These are phyloP conservation scores for Alternaria sp. DNA, from an alignment of 2,329 filamentous ascomycete genomes.

Conservation along the genomic window DNA sequence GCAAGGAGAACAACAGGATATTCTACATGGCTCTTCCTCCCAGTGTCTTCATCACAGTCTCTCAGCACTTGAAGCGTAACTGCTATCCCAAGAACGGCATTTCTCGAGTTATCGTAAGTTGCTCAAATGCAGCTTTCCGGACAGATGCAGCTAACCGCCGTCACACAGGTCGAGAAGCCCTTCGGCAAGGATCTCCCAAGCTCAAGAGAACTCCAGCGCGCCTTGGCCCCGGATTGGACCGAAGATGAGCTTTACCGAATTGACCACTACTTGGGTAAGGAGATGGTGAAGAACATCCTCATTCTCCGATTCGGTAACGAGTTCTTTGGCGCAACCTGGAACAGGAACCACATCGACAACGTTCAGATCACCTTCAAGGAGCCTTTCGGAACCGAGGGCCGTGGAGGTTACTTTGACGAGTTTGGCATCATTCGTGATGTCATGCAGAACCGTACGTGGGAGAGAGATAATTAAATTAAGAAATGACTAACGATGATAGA, in stretches of 20 bases:
- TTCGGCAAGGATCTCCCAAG: slow-evolving; percentile 97
- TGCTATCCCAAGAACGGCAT: slow-evolving; percentile 93
- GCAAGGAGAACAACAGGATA: slow-evolving; percentile 84
- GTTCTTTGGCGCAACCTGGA: slow-evolving; percentile 98
- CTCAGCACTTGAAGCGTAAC: slow-evolving; percentile 95
- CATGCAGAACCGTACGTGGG: slow-evolving; percentile 86
- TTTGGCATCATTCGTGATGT: slow-evolving; percentile 99
- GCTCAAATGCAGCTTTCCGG: slow-evolving; percentile 9
- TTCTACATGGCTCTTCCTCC: slow-evolving; percentile 99
- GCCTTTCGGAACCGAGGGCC: slow-evolving; percentile 96
- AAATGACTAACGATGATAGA: slow-evolving; percentile 58
- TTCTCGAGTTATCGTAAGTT: slow-evolving; percentile 86
- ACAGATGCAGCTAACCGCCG: slow-evolving; percentile 27
- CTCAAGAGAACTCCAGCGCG: slow-evolving; percentile 93
- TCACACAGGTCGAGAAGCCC: slow-evolving; percentile 88
- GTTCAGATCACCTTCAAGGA: slow-evolving; percentile 99
- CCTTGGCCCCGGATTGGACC: slow-evolving; percentile 95
- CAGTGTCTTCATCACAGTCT: slow-evolving; percentile 97
- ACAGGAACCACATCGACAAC: slow-evolving; percentile 98
- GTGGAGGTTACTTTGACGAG: slow-evolving; percentile 98
- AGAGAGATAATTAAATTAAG: not conserved
- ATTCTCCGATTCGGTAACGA: slow-evolving; percentile 98
- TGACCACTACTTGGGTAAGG: slow-evolving; percentile 98
- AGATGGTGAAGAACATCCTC: slow-evolving; percentile 99
- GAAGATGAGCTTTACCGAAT: slow-evolving; percentile 99